phyloP scores from a whole-genome alignment of 2,329 filamentous ascomycete species.

The Tolypocladium tropicale region DNA sequence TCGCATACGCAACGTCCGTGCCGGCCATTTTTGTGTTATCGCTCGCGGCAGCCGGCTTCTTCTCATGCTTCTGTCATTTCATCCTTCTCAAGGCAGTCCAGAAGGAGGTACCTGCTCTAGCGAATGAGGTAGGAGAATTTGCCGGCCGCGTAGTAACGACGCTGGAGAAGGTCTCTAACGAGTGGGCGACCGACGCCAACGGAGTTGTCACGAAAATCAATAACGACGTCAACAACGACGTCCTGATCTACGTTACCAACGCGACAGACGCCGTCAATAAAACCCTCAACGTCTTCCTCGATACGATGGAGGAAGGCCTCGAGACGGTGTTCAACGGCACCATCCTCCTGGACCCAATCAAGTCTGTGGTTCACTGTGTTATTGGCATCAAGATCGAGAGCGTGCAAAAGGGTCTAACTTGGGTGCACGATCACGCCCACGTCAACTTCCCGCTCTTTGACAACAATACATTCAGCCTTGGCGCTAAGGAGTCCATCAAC shows the following conservation, averaged over 20 bases:
- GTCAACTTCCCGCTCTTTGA: constrained; percentile 69
- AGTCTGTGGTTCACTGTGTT: constrained; percentile 76
- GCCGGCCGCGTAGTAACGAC: constrained; percentile 66
- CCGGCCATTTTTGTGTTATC: constrained; percentile 80
- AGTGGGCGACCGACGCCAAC: constrained; percentile 73
- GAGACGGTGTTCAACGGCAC: constrained; percentile 75
- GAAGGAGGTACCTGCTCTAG: constrained; percentile 65
- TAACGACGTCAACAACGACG: constrained; percentile 67
- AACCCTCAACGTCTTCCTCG: constrained; percentile 74
- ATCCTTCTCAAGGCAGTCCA: constrained; percentile 65
- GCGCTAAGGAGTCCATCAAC: constrained; percentile 52
- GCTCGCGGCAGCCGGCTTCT: constrained; percentile 70
- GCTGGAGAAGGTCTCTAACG: constrained; percentile 60
- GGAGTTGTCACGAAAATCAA: constrained; percentile 60
- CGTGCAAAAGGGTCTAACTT: constrained; percentile 82
- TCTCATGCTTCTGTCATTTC: constrained; percentile 75
- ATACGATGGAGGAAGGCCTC: constrained; percentile 64
- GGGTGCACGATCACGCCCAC: constrained; percentile 81
- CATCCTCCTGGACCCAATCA: constrained; percentile 65
- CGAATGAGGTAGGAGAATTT: constrained; percentile 66
- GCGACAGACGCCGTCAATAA: constrained; percentile 75
- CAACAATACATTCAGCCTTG: constrained; percentile 74
- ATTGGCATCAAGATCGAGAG: constrained; percentile 76
- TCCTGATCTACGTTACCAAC: constrained; percentile 80
- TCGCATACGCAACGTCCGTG: constrained; percentile 79